Base-by-base conservation (phyloP, 1,139 yeast genomes). In the Blastobotrys niveus region DNA sequence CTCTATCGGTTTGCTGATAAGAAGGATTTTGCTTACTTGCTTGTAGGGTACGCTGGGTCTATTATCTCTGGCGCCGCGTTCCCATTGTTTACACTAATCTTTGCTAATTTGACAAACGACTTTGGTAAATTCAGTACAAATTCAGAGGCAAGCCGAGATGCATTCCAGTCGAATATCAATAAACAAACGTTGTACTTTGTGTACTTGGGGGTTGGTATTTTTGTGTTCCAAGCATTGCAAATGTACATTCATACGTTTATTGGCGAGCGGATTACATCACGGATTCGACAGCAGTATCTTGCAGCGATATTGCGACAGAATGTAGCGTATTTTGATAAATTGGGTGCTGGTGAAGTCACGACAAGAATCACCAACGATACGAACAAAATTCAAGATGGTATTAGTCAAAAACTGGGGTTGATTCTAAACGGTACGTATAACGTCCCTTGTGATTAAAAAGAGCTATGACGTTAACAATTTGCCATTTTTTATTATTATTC, bases 281-380 rank as follows among this genome's bases (percentile, higher is more conserved):
- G 72, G 20, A 67, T 69, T 52, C 63, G 74, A 40, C 60, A 63
- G 43, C 56, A 58, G 40, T 70, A 69, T 47, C 57, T 70, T 25
- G 50, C 54, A 45, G 65, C 72, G 3, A 56, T 69, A 12, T 51
- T 70, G 42, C 58, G 69, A 33, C 74, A 70, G 50, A 70, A 70
- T 42, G 62, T 70, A 41, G 74, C 68, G 15, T 70, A 65, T 49
- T 70, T 70, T 50, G 74, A 70, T 52, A 58, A 61, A 34, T 56
- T 70, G 14, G 74, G 74, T 21, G 65, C 73, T 17, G 74, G 74
- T 22, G 71, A 67, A 48, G 65, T 68, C 33, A 64, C 71, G 10
- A 65, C 72, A 19, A 63, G 73, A n/a, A 70, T 70, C 52, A 68
- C 71, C 25, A 61, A 68, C 32, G 74, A 70, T 38, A 66, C 73